phyloP scores from a whole-genome alignment of 176 grass and related monocot genomes.

The Paspalum vaginatum region DNA sequence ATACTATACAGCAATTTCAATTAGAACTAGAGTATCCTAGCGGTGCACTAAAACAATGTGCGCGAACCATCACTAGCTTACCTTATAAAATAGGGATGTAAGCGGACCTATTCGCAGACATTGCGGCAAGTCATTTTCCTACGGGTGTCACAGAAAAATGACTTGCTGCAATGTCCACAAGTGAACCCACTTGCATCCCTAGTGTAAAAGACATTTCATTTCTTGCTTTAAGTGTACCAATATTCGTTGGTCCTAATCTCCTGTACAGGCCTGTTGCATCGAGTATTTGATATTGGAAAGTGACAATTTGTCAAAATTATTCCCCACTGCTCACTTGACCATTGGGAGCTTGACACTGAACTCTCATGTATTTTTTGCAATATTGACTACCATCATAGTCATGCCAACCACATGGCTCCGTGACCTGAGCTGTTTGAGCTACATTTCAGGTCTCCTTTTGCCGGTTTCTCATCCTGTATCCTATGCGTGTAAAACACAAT shows the following conservation, averaged over 20 bases:
- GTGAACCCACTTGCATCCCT: too few relatives aligned
- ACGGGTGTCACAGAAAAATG: too few relatives aligned
- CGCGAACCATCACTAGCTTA: neutral
- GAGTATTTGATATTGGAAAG: conserved; percentile 94
- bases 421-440: conserved; percentile 79
- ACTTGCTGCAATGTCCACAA: too few relatives aligned
- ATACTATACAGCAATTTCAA: neutral
- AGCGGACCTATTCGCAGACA: too few relatives aligned
- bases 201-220: neutral
- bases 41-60: neutral
- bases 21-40: neutral
- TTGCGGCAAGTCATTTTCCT: too few relatives aligned
- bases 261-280: conserved; percentile 87
- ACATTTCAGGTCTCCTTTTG: conserved; percentile 69
- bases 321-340: conserved; percentile 69
- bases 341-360: conserved; percentile 67
- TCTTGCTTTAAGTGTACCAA: neutral
- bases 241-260: neutral
- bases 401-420: conserved; percentile 96
- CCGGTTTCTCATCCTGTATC: neutral
- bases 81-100: neutral
- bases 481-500: neutral
- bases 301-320: conserved; percentile 86
- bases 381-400: conserved; percentile 74
- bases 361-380: conserved; percentile 77